phyloP scores from a whole-genome alignment of 345 rosid genomes.

The Gossypium anomalum region DNA sequence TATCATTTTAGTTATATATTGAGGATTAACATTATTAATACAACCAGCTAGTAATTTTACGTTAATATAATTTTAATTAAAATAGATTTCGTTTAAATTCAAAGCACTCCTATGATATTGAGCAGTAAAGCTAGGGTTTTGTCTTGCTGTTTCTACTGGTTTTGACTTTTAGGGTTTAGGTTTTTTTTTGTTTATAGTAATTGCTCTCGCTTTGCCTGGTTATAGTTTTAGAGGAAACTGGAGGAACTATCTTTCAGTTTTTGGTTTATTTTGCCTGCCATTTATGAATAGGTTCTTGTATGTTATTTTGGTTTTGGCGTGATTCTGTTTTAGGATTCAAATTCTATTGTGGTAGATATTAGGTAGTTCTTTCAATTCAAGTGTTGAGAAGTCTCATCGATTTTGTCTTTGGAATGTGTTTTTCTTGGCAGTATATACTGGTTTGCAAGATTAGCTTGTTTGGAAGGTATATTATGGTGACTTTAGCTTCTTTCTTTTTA shows the following conservation, averaged over 20 bases:
- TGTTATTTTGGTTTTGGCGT: not conserved
- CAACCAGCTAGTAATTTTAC: conserved; percentile 2
- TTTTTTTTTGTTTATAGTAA: conserved; percentile 19
- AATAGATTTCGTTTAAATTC: not conserved
- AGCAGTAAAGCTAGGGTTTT: conserved; percentile 29
- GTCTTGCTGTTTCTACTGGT: not conserved
- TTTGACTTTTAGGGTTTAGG: conserved; percentile 32
- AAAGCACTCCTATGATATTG: not conserved
- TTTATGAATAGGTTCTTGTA: not conserved
- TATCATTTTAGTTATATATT: conserved; percentile 12
- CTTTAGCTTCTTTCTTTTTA: not conserved
- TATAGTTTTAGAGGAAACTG: not conserved
- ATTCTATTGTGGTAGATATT: not conserved
- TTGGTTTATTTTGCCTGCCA: not conserved
- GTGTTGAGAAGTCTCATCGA: not conserved
- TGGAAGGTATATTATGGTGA: not conserved
- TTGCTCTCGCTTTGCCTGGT: not conserved
- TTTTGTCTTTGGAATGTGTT: not conserved
- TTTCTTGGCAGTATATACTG: not conserved
- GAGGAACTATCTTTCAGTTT: not conserved
- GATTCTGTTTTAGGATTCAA: conserved; percentile 16
- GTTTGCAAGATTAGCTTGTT: not conserved
- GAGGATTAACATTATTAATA: conserved; percentile 11
- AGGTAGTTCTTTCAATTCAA: not conserved
- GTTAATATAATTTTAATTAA: conserved; percentile 18